A percentile compares a stretch with the other conserved stretches of the same genome.
Conservation (phyloP, 2,329 filamentous ascomycete genomes). For the Neonectria sp. region DNA sequence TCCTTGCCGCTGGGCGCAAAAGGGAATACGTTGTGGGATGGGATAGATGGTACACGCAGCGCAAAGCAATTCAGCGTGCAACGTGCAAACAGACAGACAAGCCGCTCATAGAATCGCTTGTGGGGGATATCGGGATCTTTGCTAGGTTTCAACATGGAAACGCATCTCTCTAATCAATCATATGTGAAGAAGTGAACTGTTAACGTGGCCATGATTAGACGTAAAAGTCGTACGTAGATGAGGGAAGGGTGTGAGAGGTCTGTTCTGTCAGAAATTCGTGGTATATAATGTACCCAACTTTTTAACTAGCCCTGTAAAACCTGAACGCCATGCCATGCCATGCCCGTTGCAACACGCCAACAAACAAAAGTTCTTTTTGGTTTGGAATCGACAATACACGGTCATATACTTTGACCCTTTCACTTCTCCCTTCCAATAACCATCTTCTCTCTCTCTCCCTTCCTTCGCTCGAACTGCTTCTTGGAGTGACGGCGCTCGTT, state of each 20-base stretch:
- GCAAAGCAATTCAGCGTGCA: slow-evolving; percentile 32
- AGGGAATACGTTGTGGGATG: slow-evolving; percentile 29
- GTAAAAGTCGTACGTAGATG: neutral
- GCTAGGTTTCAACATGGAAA: slow-evolving; percentile 35
- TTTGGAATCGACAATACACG: slow-evolving; percentile 13
- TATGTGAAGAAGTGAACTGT: neutral
- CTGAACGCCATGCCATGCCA: slow-evolving; percentile 55
- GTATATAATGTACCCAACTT: slow-evolving; percentile 40
- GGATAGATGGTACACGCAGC: slow-evolving; percentile 33
- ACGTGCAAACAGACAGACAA: slow-evolving; percentile 44
- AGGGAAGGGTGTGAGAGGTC: slow-evolving; percentile 7
- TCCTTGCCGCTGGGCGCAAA: slow-evolving; percentile 18
- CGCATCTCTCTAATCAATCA: neutral
- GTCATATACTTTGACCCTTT: slow-evolving; percentile 28
- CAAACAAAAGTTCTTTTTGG: slow-evolving; percentile 27
- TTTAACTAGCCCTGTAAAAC: slow-evolving; percentile 42
- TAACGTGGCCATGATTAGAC: neutral
- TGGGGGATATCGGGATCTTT: slow-evolving; percentile 31
- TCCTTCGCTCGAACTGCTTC: slow-evolving; percentile 82
- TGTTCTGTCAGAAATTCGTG: slow-evolving; percentile 20
- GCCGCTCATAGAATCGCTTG: slow-evolving; percentile 34
- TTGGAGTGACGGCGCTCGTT: slow-evolving; percentile 94
- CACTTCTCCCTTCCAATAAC: slow-evolving; percentile 77
- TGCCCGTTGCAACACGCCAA: slow-evolving; percentile 38
- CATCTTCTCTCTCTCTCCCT: slow-evolving; percentile 93